These are phyloP conservation scores for Candida silvatica DNA, from an alignment of 805 yeast species.

Conservation along the genomic window DNA sequence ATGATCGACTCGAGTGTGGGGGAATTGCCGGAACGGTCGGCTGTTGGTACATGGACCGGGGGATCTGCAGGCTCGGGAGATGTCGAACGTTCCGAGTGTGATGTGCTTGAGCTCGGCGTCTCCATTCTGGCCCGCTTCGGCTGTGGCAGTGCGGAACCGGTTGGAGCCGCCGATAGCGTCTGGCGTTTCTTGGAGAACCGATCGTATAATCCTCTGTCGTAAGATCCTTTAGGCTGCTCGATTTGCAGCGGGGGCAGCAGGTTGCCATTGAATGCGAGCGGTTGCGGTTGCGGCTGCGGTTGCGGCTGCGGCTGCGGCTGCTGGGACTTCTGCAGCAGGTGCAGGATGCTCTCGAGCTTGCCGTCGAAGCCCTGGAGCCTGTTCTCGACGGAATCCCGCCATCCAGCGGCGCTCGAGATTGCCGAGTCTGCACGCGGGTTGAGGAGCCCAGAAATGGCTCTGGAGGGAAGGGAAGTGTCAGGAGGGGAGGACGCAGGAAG, in stretches of 20 bases:
- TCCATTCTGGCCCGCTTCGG: background rate
- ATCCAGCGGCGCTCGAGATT: constrained; percentile 6
- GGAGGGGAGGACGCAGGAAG: background rate
- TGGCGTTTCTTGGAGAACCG: background rate
- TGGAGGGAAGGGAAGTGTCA: background rate
- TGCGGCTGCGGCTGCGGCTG: background rate
- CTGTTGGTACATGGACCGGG: background rate
- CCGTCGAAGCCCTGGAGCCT: constrained; percentile 31
- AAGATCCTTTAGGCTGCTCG: too few relatives aligned
- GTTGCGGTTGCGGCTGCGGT: too few relatives aligned
- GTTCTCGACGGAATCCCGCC: constrained; percentile 31
- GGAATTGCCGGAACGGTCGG: background rate
- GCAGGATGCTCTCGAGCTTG: constrained; percentile 29
- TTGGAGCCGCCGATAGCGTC: constrained; percentile 2
- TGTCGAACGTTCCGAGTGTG: background rate
- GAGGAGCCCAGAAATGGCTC: constrained; percentile 2
- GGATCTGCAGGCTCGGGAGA: background rate
- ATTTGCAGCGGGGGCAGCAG: too few relatives aligned
- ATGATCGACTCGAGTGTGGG: constrained; percentile 13
- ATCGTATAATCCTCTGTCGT: too few relatives aligned
- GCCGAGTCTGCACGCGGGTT: constrained; percentile 1
- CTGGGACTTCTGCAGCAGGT: constrained; percentile 20
- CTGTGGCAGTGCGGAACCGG: background rate
- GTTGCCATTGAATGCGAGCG: too few relatives aligned
- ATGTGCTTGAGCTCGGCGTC: too few relatives aligned